A percentile compares a stretch with the other conserved stretches of the same genome.
phyloP scores from a whole-genome alignment of 441 rosid genomes.

The Raphanus hybrid region DNA sequence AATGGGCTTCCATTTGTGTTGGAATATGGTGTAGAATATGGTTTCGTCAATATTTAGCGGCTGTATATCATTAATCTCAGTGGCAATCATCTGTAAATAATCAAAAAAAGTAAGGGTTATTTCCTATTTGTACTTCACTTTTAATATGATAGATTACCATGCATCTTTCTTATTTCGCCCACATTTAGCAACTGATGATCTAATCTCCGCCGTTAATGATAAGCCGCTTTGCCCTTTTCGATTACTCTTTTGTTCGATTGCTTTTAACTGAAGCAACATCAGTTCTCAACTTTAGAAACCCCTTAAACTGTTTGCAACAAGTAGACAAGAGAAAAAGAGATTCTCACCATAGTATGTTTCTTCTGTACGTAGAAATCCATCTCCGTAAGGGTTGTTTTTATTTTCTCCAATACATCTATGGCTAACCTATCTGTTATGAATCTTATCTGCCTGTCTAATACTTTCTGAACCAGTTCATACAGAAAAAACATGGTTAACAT shows the following conservation, averaged over 20 bases:
- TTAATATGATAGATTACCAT: no score
- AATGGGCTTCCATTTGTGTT: no score
- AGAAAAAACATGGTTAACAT: not conserved
- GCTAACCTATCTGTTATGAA: conserved; percentile 71
- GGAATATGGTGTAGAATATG: no score
- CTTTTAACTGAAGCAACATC: conserved; percentile 60
- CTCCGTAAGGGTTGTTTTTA: conserved; percentile 57
- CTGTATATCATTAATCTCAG: no score
- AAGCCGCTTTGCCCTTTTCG: conserved; percentile 56
- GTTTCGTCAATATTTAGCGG: no score
- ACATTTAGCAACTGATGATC: conserved; percentile 72
- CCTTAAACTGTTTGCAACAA: not conserved
- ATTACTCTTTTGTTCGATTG: conserved; percentile 56
- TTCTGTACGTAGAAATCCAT: conserved; percentile 84
- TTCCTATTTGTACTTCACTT: no score
- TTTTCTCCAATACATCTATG: conserved; percentile 69
- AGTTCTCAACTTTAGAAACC: conserved; percentile 2
- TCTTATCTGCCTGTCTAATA: conserved; percentile 81
- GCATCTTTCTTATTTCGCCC: conserved; percentile 73
- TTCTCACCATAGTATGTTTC: conserved; percentile 69
- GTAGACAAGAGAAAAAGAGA: conserved; percentile 1
- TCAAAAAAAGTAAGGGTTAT: no score
- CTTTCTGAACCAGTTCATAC: conserved; percentile 48
- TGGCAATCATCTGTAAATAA: no score
- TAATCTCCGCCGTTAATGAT: conserved; percentile 82